A percentile compares a stretch with the other conserved stretches of the same genome.
phyloP scores from a whole-genome alignment of 441 rosid genomes.

The Melastoma candidum region DNA sequence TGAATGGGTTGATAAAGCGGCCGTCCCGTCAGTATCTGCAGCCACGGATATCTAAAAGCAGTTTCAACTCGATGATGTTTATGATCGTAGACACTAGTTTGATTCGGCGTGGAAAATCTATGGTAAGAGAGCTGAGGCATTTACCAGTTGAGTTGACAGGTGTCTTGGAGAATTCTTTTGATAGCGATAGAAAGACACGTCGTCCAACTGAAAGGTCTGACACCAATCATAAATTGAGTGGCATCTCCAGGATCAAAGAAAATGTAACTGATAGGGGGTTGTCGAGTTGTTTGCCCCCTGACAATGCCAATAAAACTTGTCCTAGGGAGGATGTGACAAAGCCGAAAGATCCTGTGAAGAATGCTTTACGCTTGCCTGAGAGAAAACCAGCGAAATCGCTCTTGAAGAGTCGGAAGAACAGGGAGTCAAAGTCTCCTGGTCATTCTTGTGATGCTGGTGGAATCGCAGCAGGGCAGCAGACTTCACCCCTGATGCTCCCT shows the following conservation, averaged over 20 bases:
- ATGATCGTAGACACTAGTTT: conserved; percentile 61
- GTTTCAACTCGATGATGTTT: conserved; percentile 29
- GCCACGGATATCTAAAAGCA: conserved; percentile 36
- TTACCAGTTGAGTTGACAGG: conserved; percentile 35
- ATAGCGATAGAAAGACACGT: too few relatives aligned
- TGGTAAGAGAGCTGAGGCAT: conserved; percentile 43
- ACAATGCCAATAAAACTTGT: too few relatives aligned
- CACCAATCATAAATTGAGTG: too few relatives aligned
- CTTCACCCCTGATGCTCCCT: conserved; percentile 19
- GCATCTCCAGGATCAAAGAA: too few relatives aligned
- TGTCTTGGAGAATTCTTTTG: conserved; percentile 19
- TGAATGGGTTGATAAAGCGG: conserved; percentile 18
- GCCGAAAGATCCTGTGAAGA: too few relatives aligned
- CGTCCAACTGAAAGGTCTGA: conserved; percentile 21
- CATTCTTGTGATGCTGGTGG: conserved; percentile 21
- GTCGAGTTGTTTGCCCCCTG: too few relatives aligned
- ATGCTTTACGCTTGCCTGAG: too few relatives aligned
- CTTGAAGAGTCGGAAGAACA: conserved; percentile 27
- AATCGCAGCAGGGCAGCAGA: conserved; percentile 17
- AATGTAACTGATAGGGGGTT: too few relatives aligned
- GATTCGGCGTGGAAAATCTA: conserved; percentile 23
- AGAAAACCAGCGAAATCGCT: conserved; percentile 10
- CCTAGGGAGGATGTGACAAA: too few relatives aligned
- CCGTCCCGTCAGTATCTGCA: conserved; percentile 38
- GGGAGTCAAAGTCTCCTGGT: conserved; percentile 23